Conservation (phyloP, 2,329 filamentous ascomycete genomes). For the Fusarium scirpi region DNA sequence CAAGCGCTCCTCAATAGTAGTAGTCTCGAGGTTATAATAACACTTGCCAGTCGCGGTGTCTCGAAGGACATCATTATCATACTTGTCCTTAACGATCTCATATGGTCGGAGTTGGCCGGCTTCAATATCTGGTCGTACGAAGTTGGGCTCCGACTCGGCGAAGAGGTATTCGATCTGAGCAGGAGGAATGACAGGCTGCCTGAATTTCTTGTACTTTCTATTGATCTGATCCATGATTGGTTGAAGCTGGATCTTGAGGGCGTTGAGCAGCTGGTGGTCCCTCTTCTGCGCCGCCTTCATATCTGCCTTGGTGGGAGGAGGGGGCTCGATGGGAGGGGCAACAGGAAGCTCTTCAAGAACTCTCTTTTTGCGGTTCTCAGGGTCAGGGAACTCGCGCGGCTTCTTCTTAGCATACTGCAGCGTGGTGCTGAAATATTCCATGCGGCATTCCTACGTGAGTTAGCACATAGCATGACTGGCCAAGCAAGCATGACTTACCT, state of each 20-base stretch:
- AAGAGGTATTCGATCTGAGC: conserved; percentile 82
- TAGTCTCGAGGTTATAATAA: conserved; percentile 94
- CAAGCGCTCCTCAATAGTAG: conserved; percentile 93
- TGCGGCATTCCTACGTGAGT: conserved; percentile 66
- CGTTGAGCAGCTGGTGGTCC: conserved; percentile 86
- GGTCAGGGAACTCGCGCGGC: conserved; percentile 88
- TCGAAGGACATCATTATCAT: conserved; percentile 80
- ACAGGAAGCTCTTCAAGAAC: conserved; percentile 81
- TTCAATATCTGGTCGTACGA: conserved; percentile 68
- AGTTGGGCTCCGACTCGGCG: conserved; percentile 82
- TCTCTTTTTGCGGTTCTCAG: conserved; percentile 86
- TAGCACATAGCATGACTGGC: neutral
- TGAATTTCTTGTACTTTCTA: conserved; percentile 87
- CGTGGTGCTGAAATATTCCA: conserved; percentile 82
- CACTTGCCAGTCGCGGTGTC: conserved; percentile 84
- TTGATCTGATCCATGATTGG: conserved; percentile 98
- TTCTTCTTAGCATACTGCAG: conserved; percentile 81
- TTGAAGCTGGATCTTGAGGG: conserved; percentile 88
- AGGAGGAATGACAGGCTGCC: conserved; percentile 81
- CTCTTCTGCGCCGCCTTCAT: conserved; percentile 82
- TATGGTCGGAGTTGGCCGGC: conserved; percentile 75
- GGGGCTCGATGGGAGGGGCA: conserved; percentile 77
- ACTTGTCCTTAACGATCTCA: conserved; percentile 81
- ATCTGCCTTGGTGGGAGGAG: conserved; percentile 79
- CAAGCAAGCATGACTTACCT: conserved; percentile 58